Base-by-base conservation (phyloP, 768 basidiomycete genomes). In the Boletus speciosus region DNA sequence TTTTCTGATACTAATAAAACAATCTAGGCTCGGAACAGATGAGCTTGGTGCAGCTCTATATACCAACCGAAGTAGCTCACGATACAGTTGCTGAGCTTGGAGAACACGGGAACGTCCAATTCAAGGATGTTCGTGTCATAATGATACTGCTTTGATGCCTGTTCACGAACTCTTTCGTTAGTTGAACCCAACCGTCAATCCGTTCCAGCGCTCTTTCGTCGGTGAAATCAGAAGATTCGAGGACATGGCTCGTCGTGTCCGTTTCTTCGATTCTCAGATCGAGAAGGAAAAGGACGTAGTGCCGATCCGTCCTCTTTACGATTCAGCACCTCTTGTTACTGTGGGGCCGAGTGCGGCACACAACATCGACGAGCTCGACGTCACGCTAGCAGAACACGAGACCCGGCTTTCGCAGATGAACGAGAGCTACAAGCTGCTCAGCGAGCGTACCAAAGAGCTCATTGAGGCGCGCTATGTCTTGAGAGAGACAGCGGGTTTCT, bases 121-220 rank as follows among this genome's bases (percentile, higher is more conserved):
- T 98, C 75, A 96, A 95, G 76, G 97, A 99, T 74, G 93, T 95
- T 62, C 62, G 89, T 71, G n/a, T 27, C 9, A 16, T 59, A 14
- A 7, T 23, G 16, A 35, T 3, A n/a, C 25, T 58, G 7, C 34
- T 16, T 43, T 37, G 27, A 27, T 42, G 12, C 32, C 38, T 6
- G 38, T 52, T 61, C 57, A 52, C 39, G 47, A 55, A 29, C 32
- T 19, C 51, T 32, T 37, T 50, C 25, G 25, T 5, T 67, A 98
- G 95, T 76, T 98, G 62, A 98, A 98, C 72, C 92, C 95, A 12
- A 83, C 83, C 57, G 85, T 98, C 63, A 98, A 96, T 72, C 90
- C 96, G 16, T 99, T 98, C 77, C 96, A 99, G 78, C 91, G 97
- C 59, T 94, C 95, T 6, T 99, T 96, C 71, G 92, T 97, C 56